These are phyloP conservation scores for Fusarium sp. DNA, from an alignment of 2,329 filamentous ascomycete species.

Conservation along the genomic window DNA sequence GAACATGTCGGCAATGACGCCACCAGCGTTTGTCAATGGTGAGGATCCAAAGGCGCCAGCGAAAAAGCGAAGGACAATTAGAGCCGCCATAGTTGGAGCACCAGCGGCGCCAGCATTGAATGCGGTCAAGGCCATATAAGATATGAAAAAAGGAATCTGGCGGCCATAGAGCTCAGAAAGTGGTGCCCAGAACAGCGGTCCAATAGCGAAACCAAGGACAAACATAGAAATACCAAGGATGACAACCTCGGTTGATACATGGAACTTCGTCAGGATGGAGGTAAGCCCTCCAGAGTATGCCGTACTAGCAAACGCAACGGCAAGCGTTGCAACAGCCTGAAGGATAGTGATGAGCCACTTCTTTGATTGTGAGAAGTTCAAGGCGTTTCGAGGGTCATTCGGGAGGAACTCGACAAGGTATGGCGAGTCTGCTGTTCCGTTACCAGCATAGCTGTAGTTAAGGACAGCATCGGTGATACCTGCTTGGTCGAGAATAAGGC, in stretches of 20 bases:
- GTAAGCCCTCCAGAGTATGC: conserved; percentile 72
- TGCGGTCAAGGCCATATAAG: conserved; percentile 68
- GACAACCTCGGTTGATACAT: conserved; percentile 63
- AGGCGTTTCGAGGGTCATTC: conserved; percentile 75
- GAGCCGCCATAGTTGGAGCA: conserved; percentile 67
- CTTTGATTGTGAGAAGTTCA: conserved; percentile 66
- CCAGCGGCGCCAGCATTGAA: conserved; percentile 73
- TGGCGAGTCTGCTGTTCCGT: conserved; percentile 75
- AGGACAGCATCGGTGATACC: conserved; percentile 70
- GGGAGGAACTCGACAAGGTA: conserved; percentile 77
- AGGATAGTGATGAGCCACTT: conserved; percentile 77
- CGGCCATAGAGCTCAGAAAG: conserved; percentile 74
- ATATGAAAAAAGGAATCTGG: conserved; percentile 70
- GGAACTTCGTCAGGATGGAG: conserved; percentile 68
- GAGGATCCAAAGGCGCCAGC: conserved; percentile 73
- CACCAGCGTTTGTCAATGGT: conserved; percentile 72
- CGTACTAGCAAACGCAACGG: conserved; percentile 77
- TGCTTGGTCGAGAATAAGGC: conserved; percentile 68
- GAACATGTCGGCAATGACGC: conserved; percentile 75
- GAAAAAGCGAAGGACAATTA: conserved; percentile 78
- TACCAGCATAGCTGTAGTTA: conserved; percentile 67
- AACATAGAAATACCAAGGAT: conserved; percentile 75
- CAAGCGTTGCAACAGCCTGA: conserved; percentile 75
- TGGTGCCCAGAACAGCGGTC: conserved; percentile 75
- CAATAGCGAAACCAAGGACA: conserved; percentile 72